These are phyloP conservation scores for Coemansia sp. DNA, from an alignment of 192 early-diverging fungal genomes.

Conservation along the genomic window DNA sequence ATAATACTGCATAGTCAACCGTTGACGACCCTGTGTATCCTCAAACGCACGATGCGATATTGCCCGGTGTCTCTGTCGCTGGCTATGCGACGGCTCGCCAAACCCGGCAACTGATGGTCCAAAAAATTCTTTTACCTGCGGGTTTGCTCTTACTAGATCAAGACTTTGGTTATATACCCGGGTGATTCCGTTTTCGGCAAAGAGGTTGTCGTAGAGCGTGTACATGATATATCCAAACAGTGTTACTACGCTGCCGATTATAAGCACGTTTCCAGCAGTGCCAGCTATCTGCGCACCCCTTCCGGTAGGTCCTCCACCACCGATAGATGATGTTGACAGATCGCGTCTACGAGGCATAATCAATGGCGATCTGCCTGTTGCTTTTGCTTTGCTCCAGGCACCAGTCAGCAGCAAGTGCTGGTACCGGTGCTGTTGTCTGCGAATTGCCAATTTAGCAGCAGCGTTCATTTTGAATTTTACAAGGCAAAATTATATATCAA, in stretches of 20 bases:
- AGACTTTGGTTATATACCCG: conserved; percentile 50
- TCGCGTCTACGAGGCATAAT: not conserved
- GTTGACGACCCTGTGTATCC: conserved; percentile 17
- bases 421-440: too few relatives aligned
- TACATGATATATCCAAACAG: conserved; percentile 46
- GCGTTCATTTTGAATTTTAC: too few relatives aligned
- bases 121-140: conserved; percentile 30
- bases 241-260: conserved; percentile 38
- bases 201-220: conserved; percentile 47
- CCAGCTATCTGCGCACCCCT: conserved; percentile 13
- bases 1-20: conserved; percentile 41
- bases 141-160: conserved; percentile 39
- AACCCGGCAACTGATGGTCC: conserved; percentile 26
- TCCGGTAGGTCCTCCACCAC: not conserved
- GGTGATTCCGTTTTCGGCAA: conserved; percentile 37
- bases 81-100: conserved; percentile 48
- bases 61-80: conserved; percentile 38
- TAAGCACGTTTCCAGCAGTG: conserved; percentile 28
- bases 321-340: too few relatives aligned
- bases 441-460: too few relatives aligned
- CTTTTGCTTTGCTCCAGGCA: too few relatives aligned
- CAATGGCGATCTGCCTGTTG: too few relatives aligned
- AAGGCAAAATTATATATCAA: too few relatives aligned
- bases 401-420: too few relatives aligned
- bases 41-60: conserved; percentile 34